Evolutionary conservation across 495 filamentous ascomycete species (phyloP), one percentile per base, ranked within the genome.

Genomic region (Neurospora tetrasperma): DNA sequence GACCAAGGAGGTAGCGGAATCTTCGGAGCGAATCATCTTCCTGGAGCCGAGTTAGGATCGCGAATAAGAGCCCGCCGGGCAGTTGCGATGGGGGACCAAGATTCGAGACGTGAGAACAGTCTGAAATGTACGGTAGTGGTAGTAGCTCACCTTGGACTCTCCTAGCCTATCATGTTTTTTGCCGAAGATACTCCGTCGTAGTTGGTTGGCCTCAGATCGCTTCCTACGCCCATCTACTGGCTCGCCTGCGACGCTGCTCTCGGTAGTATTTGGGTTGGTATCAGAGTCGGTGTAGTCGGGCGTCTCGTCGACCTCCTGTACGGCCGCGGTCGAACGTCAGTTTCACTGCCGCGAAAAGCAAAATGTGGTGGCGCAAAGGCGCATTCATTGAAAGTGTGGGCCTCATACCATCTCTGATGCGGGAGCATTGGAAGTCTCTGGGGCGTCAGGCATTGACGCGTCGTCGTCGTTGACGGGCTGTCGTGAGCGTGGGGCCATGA

Each of bases 21-120:
- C 96, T 87, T 75, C 96, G 90, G 79, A 97, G 93, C 0, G 94
- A 94, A 77, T 99, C 96, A 84, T 97, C 93, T 82, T 98, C 95
- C 93, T 97, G 77, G 71, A 78, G 41, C 70, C 74, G 68, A 31
- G 69, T 71, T 20, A 69, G 69, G 39, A 71, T 83, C 71, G 20
- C 16, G 41, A 31, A 54, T 9, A 31, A 35, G 43, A 42, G 35
- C 20, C 41, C 40, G 2, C 40, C 16, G 39, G 41, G 20, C 40
- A n/a, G 20, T 71, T n/a, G 41, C 12, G 35, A 40, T 23, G 20
- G 69, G 44, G 69, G n/a, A 70, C 41, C 38, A 20, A 20, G 23
- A 42, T 20, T 14, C 69, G 10, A 46, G 23, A 70, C 18, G 14
- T 8, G 44, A 42, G 41, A 18, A 70, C 31, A 69, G 48, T 14